These are phyloP conservation scores for Coriolopsis trogii DNA, from an alignment of 1,284 basidiomycete species.

Conservation along the genomic window DNA sequence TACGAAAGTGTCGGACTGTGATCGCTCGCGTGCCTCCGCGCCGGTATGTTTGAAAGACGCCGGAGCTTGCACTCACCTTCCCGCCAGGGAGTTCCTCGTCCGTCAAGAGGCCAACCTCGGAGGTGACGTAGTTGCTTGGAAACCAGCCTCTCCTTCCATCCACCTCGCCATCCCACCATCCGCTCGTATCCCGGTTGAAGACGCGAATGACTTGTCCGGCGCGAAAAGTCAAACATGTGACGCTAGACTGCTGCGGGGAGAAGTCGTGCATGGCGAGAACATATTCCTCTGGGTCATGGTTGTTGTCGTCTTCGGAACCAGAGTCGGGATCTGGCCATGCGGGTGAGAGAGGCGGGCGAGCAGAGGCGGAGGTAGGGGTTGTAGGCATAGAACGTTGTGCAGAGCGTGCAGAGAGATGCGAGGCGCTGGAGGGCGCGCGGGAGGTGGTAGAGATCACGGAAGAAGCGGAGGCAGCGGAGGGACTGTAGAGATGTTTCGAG, in stretches of 20 bases:
- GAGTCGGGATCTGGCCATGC: conserved; percentile 25
- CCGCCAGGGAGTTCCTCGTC: conserved; percentile 52
- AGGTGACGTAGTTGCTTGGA: conserved; percentile 88
- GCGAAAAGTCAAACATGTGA: conserved; percentile 86
- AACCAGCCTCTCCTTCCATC: conserved; percentile 94
- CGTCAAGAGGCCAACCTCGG: conserved; percentile 53
- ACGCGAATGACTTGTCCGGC: conserved; percentile 93
- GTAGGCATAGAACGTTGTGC: conserved; percentile 13
- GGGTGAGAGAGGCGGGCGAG: conserved; percentile 1
- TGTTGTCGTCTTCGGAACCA: conserved; percentile 32
- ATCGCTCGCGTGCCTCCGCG: no score
- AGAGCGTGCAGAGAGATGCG: conserved; percentile 17
- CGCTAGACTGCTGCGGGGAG: conserved; percentile 66
- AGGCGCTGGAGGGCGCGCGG: conserved; percentile 19
- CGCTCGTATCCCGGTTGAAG: conserved; percentile 83
- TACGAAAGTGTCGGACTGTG: no score
- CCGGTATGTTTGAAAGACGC: no score
- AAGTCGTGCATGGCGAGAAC: conserved; percentile 92
- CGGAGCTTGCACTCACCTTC: conserved; percentile 53
- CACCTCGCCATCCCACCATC: conserved; percentile 99
- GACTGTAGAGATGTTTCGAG: conserved; percentile 23
- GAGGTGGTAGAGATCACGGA: conserved; percentile 26
- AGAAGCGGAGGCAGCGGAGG: conserved; percentile 32
- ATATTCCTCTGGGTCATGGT: conserved; percentile 54
- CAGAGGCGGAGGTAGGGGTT: conserved; percentile 9